Percentiles rank a stretch among this genome's conserved stretches.
Evolutionary conservation across 352 stramenopile species (phyloP).

Genomic region (Plasmopara viticola): DNA sequence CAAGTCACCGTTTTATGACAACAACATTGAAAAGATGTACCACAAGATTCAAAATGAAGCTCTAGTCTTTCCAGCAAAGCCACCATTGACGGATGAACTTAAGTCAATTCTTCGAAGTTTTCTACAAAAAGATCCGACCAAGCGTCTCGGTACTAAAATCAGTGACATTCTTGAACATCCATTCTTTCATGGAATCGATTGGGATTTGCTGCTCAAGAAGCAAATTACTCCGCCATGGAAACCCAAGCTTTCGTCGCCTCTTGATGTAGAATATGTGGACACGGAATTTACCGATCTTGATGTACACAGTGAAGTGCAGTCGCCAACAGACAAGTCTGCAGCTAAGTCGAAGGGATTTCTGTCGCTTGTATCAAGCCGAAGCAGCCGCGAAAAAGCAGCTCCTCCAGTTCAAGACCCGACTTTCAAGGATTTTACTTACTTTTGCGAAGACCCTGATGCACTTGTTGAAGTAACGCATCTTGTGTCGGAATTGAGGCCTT

Average conservation of each 20-base stretch:
- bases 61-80: constrained; percentile 74
- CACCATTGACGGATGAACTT: constrained; percentile 56
- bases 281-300: constrained; percentile 83
- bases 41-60: constrained; percentile 87
- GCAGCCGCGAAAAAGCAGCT: constrained; percentile 52
- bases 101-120: constrained; percentile 79
- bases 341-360: constrained; percentile 77
- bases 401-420: constrained; percentile 81
- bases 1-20: constrained; percentile 90
- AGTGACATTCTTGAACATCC: constrained; percentile 79
- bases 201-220: constrained; percentile 80
- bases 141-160: constrained; percentile 84
- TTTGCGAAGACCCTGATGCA: constrained; percentile 80
- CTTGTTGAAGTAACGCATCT: constrained; percentile 79
- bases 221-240: constrained; percentile 84
- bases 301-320: constrained; percentile 75
- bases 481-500: constrained; percentile 68
- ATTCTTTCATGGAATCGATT: constrained; percentile 78
- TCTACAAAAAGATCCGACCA: constrained; percentile 82
- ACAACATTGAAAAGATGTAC: constrained; percentile 93
- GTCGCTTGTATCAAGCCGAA: constrained; percentile 66
- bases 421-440: constrained; percentile 89
- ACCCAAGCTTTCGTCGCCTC: constrained; percentile 63
- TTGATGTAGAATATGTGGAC: constrained; percentile 86
- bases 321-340: constrained; percentile 72